Evolutionary conservation across 495 filamentous ascomycete species (phyloP).

Genomic region (Daldinia vernicosa): DNA sequence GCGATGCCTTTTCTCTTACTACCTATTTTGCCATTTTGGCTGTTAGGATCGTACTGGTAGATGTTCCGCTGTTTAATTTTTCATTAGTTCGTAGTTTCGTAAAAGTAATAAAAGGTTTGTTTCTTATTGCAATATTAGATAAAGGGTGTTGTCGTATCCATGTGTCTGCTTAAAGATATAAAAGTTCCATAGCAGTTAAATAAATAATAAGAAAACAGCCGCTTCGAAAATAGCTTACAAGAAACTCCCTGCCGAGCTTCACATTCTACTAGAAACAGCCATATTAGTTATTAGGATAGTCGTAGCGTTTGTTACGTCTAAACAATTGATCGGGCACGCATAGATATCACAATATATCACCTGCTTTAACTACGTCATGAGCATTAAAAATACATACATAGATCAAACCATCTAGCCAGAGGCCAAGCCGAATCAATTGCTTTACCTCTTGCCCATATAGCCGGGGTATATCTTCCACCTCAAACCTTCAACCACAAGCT

Average conservation of each 20-base stretch:
- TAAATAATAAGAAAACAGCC: not conserved
- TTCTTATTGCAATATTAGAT: not conserved
- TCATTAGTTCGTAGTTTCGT: not conserved
- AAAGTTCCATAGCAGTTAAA: not conserved
- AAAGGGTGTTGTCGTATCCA: too few relatives aligned
- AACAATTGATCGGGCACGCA: not conserved
- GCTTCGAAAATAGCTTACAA: not conserved
- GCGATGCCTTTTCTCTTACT: not conserved
- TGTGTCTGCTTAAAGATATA: not conserved
- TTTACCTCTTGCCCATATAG: conserved; percentile 19
- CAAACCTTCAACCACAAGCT: conserved; percentile 88
- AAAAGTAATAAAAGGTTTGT: not conserved
- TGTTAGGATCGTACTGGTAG: not conserved
- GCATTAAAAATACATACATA: conserved; percentile 20
- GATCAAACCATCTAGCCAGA: conserved; percentile 24
- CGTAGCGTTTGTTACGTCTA: not conserved
- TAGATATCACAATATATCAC: conserved; percentile 2
- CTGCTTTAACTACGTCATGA: conserved; percentile 34
- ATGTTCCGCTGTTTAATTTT: not conserved
- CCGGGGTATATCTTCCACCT: not conserved
- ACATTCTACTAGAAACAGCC: not conserved
- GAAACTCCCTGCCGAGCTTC: not conserved
- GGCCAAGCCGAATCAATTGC: conserved; percentile 17
- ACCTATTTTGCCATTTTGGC: not conserved
- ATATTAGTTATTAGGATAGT: not conserved